Evolutionary conservation across 441 rosid genomes (phyloP), one percentile per base, ranked within the genome.

Genomic region (Hura crepitans): DNA sequence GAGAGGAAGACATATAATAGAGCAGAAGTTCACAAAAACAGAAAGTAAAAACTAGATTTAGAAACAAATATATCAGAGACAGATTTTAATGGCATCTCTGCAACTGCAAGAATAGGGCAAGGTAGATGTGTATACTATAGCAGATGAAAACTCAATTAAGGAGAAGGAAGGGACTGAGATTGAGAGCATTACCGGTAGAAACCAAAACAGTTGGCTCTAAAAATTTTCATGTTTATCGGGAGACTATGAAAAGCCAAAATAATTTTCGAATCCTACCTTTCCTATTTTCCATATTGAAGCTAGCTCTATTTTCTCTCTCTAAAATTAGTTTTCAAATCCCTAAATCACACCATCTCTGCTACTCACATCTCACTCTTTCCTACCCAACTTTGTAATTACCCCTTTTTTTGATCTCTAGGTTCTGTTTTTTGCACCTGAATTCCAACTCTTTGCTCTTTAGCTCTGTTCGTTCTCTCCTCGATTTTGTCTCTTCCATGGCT

Each of bases 401-500:
- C 37, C 31, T 20, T 13, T 68, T 62, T 39, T 11, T 10, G 59
- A 58, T 43, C 70, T 61, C 42, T 56, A 17, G 56, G 13, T 53
- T 35, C 28, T 61, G 42, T n/a, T 4, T 30, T 53, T 62, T 55
- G 13, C 23, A 22, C 18, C 59, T 28, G 68, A 75, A 65, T 39
- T 69, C 74, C 12, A 25, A 22, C n/a, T n/a, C n/a, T 23, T 66
- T 80, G 84, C 80, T 77, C 77, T 71, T 50, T 66, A 51, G 6
- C 31, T 33, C 1, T 6, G 18, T 23, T 23, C n/a, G 62, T 20
- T 69, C 55, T 61, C 22, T 47, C 14, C 33, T 70, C 58, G 42
- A 20, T 74, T 63, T 43, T 28, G 25, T 47, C 49, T 68, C 56
- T 55, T 22, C 67, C 70, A 92, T 92, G 97, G 84, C 90, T 71